Evolutionary conservation across 2,329 filamentous ascomycete species (phyloP), one percentile per base, ranked within the genome.

Genomic region (Dactylellina sp.): DNA sequence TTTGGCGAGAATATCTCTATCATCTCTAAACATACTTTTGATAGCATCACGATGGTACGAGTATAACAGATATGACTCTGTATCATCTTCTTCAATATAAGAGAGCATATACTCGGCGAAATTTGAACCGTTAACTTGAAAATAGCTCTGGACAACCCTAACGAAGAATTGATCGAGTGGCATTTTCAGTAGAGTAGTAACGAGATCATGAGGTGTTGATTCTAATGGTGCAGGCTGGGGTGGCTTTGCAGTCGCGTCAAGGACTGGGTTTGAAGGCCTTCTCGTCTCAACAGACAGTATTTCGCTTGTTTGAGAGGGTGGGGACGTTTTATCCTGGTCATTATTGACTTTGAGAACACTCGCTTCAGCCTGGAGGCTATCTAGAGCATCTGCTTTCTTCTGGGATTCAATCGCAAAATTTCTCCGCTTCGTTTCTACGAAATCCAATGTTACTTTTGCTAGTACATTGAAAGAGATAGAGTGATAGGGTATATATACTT

Each of bases 41-140:
- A 47, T 47, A 18, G 44, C 44, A 7, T 47, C 44, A 11, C 44
- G 12, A 22, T 12, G 44, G 44, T 47, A 20, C 6, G 44, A 47
- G 7, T 5, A 47, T 22, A 18, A 16, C 4, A 22, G 16, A 16
- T 47, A 22, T 11, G 18, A 18, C 7, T 16, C 22, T 5, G 44
- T 9, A 14, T 47, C 18, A 14, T 47, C 44, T 3, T 2, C 9
- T 40, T 6, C 12, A 14, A 47, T 22, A 16, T 7, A 16, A 14
- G 44, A 20, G 18, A 47, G 16, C 44, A 47, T 47, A 14, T 9
- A 47, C 18, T 47, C 18, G 18, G 44, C 22, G 18, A 47, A 47
- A 9, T 25, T 20, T 6, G 44, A 9, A 14, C 44, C 44, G 22
- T 47, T 47, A 16, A 47, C 4, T 16, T 47, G 18, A 22, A 47